Evolutionary conservation across 23 red algal species (phyloP), one percentile per base, ranked within the genome.

Genomic region (Gracilaria caudata): DNA sequence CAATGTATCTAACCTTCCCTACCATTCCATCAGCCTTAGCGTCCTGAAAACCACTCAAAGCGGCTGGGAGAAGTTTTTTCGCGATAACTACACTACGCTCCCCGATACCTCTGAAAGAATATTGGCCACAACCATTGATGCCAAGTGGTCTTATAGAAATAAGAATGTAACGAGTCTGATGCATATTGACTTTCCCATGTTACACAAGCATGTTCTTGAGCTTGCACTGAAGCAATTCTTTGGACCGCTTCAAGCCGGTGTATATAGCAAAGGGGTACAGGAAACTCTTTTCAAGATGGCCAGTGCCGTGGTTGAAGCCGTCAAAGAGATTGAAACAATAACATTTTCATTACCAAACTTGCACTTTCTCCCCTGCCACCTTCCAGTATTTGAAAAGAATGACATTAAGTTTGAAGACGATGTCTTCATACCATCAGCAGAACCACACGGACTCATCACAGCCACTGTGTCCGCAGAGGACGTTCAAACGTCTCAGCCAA

Each of bases 261-360:
- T 73, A 19, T 93, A 94, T 64, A 98, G 95, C 64, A 79, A 80
- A 26, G 95, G 95, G 34, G 85, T 98, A 38, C 95, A 98, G 73
- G 55, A 83, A 35, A 94, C 90, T 8, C 45, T 94, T 20, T 93
- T 72, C 61, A 77, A 86, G 30, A 98, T 98, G 88, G 95, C 78
- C 28, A 56, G 29, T 25, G 63, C 75, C 10, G 72, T 79, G 11
- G 78, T 92, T 17, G 24, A 86, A 53, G 21, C 43, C 6, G 82
- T 60, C 34, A 36, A 59, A 21, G 73, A 87, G 55, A 37, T 93
- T 7, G 80, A 63, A 28, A 34, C 56, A 24, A 76, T 97, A 1
- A 89, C 55, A 59, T 47, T 98, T 49, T 72, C 53, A 38, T 64
- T 98, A 64, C 90, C 95, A 29, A 98, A 94, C 45, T 34, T 98